phyloP scores from a whole-genome alignment of 257 asterid species.

The Scutellaria galericulata region DNA sequence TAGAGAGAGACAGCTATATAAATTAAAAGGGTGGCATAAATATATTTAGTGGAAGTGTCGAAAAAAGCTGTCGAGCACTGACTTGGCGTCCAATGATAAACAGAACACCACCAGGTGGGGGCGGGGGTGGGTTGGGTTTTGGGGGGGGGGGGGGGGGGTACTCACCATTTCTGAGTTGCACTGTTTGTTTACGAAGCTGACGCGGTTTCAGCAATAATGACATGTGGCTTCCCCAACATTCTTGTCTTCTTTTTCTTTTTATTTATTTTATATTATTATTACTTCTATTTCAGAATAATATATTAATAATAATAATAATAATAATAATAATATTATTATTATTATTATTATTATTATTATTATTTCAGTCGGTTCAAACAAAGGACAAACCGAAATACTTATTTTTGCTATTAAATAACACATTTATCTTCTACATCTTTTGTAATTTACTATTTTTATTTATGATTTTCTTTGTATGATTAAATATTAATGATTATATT shows the following conservation, averaged over 20 bases:
- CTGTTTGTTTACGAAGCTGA: slow-evolving; percentile 12
- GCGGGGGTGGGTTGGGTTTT: neutral
- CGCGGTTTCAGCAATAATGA: slow-evolving; percentile 26
- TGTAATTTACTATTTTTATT: too few relatives aligned
- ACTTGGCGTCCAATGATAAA: slow-evolving; percentile 47
- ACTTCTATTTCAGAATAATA: too few relatives aligned
- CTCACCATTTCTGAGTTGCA: neutral
- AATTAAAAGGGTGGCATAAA: neutral
- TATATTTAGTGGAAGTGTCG: slow-evolving; percentile 41
- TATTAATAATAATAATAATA: too few relatives aligned
- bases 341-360: too few relatives aligned
- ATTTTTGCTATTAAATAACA: too few relatives aligned
- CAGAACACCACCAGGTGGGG: slow-evolving; percentile 36
- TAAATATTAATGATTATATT: too few relatives aligned
- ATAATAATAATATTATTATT: too few relatives aligned
- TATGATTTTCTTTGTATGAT: too few relatives aligned
- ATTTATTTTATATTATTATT: neutral
- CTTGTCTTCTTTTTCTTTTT: neutral
- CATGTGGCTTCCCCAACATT: slow-evolving; percentile 22
- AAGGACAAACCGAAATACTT: too few relatives aligned
- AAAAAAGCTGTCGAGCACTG: slow-evolving; percentile 65
- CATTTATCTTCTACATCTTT: too few relatives aligned
- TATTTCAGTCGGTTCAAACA: too few relatives aligned
- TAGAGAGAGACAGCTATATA: neutral
- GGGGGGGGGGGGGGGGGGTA: neutral